Conservation (phyloP, 2,329 filamentous ascomycete genomes). For the Albifimbria verrucaria region DNA sequence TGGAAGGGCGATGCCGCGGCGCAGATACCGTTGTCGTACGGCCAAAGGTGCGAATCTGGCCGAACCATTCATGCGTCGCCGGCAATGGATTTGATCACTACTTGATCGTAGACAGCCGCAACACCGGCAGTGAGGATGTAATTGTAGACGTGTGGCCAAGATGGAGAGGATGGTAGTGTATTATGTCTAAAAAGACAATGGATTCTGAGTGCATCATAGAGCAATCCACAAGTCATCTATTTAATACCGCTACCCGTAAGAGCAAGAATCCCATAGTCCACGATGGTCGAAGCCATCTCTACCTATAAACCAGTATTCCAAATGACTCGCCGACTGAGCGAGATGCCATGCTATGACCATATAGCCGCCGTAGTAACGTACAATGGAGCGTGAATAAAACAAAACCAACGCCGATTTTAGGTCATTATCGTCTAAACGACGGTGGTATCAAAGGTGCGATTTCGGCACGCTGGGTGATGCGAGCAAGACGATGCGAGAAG, state of each 20-base stretch:
- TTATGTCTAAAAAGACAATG: too few species aligned
- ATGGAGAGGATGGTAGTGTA: slow-evolving; percentile 71
- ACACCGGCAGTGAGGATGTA: slow-evolving; percentile 50
- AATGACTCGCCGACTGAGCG: too few species aligned
- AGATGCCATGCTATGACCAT: background rate
- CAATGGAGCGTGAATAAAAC: background rate
- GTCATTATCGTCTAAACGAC: background rate
- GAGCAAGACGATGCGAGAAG: too few species aligned
- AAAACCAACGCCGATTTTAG: background rate
- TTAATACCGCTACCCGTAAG: too few species aligned
- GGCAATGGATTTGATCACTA: slow-evolving; percentile 68
- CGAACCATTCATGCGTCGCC: slow-evolving; percentile 75
- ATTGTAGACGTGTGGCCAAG: slow-evolving; percentile 72
- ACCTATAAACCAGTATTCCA: too few species aligned
- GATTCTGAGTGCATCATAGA: too few species aligned
- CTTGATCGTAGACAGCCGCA: slow-evolving; percentile 64
- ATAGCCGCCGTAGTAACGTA: slow-evolving; percentile 8
- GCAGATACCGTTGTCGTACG: slow-evolving; percentile 50
- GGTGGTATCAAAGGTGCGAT: background rate
- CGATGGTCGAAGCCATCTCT: too few species aligned
- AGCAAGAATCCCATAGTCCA: too few species aligned
- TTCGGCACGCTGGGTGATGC: background rate
- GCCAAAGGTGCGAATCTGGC: slow-evolving; percentile 66
- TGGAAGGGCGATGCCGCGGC: slow-evolving; percentile 48
- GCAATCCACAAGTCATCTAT: too few species aligned